Evolutionary conservation across 495 filamentous ascomycete genomes (phyloP).

Genomic region (Trypethelium eluteriae): DNA sequence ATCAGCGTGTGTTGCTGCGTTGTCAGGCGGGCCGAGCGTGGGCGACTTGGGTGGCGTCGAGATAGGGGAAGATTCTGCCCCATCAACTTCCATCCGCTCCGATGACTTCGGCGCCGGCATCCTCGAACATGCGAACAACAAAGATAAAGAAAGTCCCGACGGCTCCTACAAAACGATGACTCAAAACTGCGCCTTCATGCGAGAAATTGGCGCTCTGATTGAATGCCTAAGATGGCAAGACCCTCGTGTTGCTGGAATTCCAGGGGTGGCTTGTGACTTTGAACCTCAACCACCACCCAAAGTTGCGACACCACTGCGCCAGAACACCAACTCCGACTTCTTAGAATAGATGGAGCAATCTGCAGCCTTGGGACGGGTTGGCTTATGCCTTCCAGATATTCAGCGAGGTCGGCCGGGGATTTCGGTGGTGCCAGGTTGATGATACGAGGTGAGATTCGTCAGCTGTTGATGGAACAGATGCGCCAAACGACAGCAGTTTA

Average conservation of each 20-base stretch:
- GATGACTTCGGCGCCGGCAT: constrained; percentile 4
- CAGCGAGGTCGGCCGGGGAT: not conserved
- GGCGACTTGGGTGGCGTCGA: constrained; percentile 24
- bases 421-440: not conserved
- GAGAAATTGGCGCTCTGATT: not conserved
- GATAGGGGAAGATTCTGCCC: constrained; percentile 19
- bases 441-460: not conserved
- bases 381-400: not conserved
- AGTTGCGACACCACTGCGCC: not conserved
- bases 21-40: constrained; percentile 22
- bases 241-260: not conserved
- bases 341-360: not conserved
- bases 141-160: not conserved
- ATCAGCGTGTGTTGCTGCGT: constrained; percentile 3
- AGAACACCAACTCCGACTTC: not conserved
- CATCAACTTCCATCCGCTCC: constrained; percentile 9
- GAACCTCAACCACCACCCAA: not conserved
- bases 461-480: not conserved
- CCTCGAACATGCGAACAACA: not conserved
- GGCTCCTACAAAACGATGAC: constrained; percentile 1
- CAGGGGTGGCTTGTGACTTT: not conserved
- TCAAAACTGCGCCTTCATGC: constrained; percentile 2
- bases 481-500: constrained; percentile 11
- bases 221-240: not conserved
- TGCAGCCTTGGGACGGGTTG: not conserved